phyloP scores from a whole-genome alignment of 306 rosid species.

The Prunus padus region DNA sequence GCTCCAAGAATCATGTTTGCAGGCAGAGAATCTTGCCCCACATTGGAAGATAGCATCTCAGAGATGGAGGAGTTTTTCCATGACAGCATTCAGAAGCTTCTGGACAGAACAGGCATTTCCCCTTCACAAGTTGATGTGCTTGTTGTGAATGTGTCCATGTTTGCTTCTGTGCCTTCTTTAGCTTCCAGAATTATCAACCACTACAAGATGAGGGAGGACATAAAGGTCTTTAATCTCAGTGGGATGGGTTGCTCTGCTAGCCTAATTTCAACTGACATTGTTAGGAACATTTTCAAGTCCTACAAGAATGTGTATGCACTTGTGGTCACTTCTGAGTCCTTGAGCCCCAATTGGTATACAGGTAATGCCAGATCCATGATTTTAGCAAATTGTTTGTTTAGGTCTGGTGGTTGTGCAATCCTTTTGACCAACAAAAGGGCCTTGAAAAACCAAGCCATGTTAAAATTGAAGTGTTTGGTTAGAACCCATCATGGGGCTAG shows the following conservation, averaged over 20 bases:
- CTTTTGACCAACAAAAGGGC: constrained; percentile 65
- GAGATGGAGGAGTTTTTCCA: constrained; percentile 83
- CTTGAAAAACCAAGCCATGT: constrained; percentile 38
- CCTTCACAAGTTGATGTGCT: constrained; percentile 74
- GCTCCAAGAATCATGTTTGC: constrained; percentile 64
- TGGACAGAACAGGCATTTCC: constrained; percentile 41
- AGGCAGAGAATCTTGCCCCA: constrained; percentile 53
- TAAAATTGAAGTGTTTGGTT: constrained; percentile 57
- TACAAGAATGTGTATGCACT: constrained; percentile 58
- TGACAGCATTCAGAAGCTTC: constrained; percentile 53
- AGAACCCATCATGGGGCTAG: constrained; percentile 78
- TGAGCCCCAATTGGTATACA: constrained; percentile 85
- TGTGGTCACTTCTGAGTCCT: constrained; percentile 70
- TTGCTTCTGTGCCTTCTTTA: constrained; percentile 57
- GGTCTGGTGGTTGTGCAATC: constrained; percentile 69
- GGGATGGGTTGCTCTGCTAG: constrained; percentile 98
- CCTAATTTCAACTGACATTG: constrained; percentile 61
- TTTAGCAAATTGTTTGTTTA: constrained; percentile 65
- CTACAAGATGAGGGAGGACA: constrained; percentile 69
- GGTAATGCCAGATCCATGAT: constrained; percentile 83
- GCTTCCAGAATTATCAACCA: constrained; percentile 53
- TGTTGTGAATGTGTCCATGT: constrained; percentile 78
- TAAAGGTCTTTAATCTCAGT: constrained; percentile 70
- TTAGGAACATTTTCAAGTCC: constrained; percentile 50
- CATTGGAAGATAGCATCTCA: constrained; percentile 34